Conservation (phyloP, 176 grass and related monocot species). For the Areca catechu region DNA sequence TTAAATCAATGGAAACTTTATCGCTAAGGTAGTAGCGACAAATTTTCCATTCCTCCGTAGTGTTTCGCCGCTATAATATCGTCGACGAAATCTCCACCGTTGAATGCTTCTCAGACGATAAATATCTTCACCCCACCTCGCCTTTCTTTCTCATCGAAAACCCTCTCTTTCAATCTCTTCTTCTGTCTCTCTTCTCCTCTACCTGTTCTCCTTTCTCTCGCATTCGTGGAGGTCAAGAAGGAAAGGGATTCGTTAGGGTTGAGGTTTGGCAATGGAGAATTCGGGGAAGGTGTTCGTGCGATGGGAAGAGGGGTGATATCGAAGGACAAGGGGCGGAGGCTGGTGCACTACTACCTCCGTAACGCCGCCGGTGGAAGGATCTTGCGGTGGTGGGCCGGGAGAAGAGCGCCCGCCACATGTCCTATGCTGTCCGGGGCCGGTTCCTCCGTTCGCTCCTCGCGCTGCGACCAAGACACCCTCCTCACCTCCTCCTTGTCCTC, state of each 20-base stretch:
- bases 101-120: not conserved
- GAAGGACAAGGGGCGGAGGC: conserved; percentile 66
- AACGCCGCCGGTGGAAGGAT: conserved; percentile 22
- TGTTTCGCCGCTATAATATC: not conserved
- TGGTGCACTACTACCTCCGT: conserved; percentile 91
- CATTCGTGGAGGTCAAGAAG: not conserved
- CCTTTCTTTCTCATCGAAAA: too few species aligned
- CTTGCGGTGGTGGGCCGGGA: conserved; percentile 88
- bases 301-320: conserved; percentile 93
- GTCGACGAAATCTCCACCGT: conserved; percentile 12
- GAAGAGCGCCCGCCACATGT: conserved; percentile 87
- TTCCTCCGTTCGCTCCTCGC: conserved; percentile 34
- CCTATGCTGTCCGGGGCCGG: conserved; percentile 49
- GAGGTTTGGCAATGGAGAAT: conserved; percentile 18
- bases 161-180: too few species aligned
- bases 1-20: too few species aligned
- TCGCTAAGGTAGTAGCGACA: too few species aligned
- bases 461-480: not conserved
- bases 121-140: not conserved
- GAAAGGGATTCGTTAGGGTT: conserved; percentile 28
- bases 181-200: not conserved
- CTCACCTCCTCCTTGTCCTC: not conserved
- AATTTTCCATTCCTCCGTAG: not conserved
- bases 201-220: conserved; percentile 3
- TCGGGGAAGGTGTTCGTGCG: conserved; percentile 40